Evolutionary conservation across 306 rosid species (phyloP).

Genomic region (Elaeagnus macrophylla): DNA sequence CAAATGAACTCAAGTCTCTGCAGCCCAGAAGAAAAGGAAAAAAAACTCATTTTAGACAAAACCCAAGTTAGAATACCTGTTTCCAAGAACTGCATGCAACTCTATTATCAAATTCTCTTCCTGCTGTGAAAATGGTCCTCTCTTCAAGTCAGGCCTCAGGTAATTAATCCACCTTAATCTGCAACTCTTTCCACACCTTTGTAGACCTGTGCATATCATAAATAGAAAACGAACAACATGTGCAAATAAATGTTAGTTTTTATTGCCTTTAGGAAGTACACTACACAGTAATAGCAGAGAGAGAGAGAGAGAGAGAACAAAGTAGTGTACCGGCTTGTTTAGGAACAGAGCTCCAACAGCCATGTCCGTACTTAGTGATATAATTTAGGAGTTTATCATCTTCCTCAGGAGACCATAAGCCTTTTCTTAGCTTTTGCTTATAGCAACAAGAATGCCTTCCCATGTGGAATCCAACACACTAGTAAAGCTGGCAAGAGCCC

Average conservation of each 20-base stretch:
- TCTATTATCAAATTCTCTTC: conserved; percentile 80
- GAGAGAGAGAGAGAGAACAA: too few relatives aligned
- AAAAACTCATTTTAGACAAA: neutral
- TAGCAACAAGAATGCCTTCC: conserved; percentile 85
- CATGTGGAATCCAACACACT: conserved; percentile 35
- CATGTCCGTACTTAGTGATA: conserved; percentile 79
- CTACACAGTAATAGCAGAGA: too few relatives aligned
- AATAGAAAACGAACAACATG: too few relatives aligned
- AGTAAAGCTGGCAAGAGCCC: conserved; percentile 10
- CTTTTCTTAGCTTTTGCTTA: conserved; percentile 87
- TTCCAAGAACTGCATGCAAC: conserved; percentile 80
- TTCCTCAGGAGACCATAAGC: conserved; percentile 91
- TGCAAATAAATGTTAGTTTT: too few relatives aligned
- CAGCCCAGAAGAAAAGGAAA: neutral
- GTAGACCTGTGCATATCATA: conserved; percentile 42
- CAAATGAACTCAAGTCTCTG: neutral
- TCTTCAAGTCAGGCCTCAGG: conserved; percentile 89
- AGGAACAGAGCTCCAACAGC: conserved; percentile 93
- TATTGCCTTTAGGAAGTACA: too few relatives aligned
- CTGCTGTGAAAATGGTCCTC: conserved; percentile 84
- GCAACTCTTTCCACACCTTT: conserved; percentile 93
- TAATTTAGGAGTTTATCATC: conserved; percentile 73
- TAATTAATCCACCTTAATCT: conserved; percentile 94
- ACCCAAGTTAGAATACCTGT: conserved; percentile 32
- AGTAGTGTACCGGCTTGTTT: conserved; percentile 54